phyloP scores from a whole-genome alignment of 139 green algal species.

The Closterium sp. region DNA sequence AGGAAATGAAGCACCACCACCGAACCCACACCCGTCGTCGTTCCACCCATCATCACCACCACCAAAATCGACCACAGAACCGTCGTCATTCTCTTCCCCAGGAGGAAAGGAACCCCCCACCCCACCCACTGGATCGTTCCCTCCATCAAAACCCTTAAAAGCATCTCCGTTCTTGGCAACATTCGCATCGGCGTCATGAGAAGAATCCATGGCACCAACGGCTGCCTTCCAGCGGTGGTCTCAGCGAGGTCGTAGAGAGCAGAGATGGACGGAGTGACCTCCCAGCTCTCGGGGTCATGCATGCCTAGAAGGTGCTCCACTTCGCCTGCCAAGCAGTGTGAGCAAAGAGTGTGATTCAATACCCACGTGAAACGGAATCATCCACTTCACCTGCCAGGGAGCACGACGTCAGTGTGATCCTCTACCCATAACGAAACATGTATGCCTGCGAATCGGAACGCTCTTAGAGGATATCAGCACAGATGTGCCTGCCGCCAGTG shows the following conservation, averaged over 20 bases:
- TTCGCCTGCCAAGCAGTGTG: too few species aligned
- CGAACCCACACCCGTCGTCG: background rate
- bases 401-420: too few species aligned
- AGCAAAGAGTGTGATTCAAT: too few species aligned
- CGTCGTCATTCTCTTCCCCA: background rate
- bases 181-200: background rate
- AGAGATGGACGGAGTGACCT: background rate
- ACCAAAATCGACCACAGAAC: background rate
- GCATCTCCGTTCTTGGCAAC: background rate
- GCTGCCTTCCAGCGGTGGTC: background rate
- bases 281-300: background rate
- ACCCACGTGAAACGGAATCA: too few species aligned
- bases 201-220: background rate
- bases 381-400: too few species aligned
- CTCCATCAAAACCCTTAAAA: background rate
- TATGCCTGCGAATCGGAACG: too few species aligned
- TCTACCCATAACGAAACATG: too few species aligned
- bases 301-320: background rate
- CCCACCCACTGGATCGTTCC: background rate
- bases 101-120: background rate
- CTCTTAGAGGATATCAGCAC: too few species aligned
- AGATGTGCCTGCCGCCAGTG: too few species aligned
- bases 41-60: background rate
- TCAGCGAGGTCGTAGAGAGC: background rate
- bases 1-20: background rate